phyloP scores from a whole-genome alignment of 495 filamentous ascomycete genomes.

The Bathelium albidoporum region DNA sequence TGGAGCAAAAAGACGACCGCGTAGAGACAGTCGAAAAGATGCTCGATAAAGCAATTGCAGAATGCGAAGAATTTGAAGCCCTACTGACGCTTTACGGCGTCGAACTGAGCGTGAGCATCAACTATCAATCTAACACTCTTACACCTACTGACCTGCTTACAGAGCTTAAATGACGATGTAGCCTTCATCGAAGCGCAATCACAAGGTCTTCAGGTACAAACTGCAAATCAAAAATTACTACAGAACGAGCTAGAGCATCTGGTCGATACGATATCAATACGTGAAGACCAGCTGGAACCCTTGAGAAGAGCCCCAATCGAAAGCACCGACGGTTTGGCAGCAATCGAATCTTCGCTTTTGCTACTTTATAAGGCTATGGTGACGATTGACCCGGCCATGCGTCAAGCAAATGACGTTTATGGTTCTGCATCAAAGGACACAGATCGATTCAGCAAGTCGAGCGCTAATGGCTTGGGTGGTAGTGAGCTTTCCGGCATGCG shows the following conservation, averaged over 20 bases:
- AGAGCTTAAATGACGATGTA: slow-evolving; percentile 93
- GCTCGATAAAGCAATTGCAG: slow-evolving; percentile 77
- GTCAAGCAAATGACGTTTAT: slow-evolving; percentile 25
- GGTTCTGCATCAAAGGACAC: slow-evolving; percentile 1
- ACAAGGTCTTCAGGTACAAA: slow-evolving; percentile 91
- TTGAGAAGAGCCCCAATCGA: slow-evolving; percentile 67
- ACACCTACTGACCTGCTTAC: slow-evolving; percentile 25
- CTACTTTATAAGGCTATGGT: slow-evolving; percentile 87
- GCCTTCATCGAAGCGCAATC: slow-evolving; percentile 94
- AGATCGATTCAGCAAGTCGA: slow-evolving; percentile 5
- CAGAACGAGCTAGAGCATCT: slow-evolving; percentile 75
- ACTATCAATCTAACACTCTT: neutral
- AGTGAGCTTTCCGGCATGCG: slow-evolving; percentile 84
- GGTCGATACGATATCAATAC: slow-evolving; percentile 79
- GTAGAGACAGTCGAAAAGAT: slow-evolving; percentile 71
- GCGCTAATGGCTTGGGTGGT: slow-evolving; percentile 52
- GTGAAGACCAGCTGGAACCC: slow-evolving; percentile 57
- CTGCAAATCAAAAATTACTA: slow-evolving; percentile 90
- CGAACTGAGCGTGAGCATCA: slow-evolving; percentile 69
- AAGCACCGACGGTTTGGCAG: slow-evolving; percentile 54
- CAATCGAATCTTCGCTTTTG: slow-evolving; percentile 66
- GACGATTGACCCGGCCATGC: slow-evolving; percentile 76
- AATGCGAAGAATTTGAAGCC: slow-evolving; percentile 93
- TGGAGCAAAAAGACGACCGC: slow-evolving; percentile 83
- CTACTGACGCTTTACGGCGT: slow-evolving; percentile 87